Base-by-base conservation (phyloP, 2,329 filamentous ascomycete species). In the Trichoderma koningiopsis region DNA sequence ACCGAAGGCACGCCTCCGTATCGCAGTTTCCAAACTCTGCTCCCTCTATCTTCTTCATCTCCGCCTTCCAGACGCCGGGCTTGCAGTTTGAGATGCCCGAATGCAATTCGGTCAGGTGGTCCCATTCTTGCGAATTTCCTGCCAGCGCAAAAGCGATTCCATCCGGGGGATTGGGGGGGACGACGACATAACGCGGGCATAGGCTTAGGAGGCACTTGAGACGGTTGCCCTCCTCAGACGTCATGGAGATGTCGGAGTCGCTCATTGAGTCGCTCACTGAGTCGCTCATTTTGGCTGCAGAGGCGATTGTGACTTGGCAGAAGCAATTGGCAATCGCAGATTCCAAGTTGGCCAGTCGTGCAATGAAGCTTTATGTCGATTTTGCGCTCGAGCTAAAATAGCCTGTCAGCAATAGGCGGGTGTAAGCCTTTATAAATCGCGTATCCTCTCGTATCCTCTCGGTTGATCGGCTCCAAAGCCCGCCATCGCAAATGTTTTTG, bases 61-160 rank as follows among this genome's bases (percentile, higher is more conserved):
- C 67, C 7, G 59, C 59, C 31, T 58, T 69, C 59, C 59, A 69
- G 40, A 69, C 63, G 29, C 67, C 59, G 5, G 59, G 67, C 22
- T 69, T 69, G 67, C 67, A 69, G n/a, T 69, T 69, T 13, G 59
- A 64, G 29, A 69, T 58, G 37, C 59, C 67, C 7, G 29, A n/a
- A 8, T 66, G 63, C 53, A 16, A 40, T 24, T 69, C 37, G 11
- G 52, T 69, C 52, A 69, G 33, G 14, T 69, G 35, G 11, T 69
- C 67, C 35, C 19, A 37, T 11, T 24, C 24, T 7, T 59, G 29
- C 5, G 22, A 0, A 3, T 64, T 0, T n/a, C 59, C 67, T 11
- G 33, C 27, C 24, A 63, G 16, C 11, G 59, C 52, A 37, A 69
- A 69, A 19, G 47, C 24, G 53, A 63, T 52, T 29, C 40, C 59